phyloP scores from a whole-genome alignment of 2,329 filamentous ascomycete genomes.

The Aspergillus latus region DNA sequence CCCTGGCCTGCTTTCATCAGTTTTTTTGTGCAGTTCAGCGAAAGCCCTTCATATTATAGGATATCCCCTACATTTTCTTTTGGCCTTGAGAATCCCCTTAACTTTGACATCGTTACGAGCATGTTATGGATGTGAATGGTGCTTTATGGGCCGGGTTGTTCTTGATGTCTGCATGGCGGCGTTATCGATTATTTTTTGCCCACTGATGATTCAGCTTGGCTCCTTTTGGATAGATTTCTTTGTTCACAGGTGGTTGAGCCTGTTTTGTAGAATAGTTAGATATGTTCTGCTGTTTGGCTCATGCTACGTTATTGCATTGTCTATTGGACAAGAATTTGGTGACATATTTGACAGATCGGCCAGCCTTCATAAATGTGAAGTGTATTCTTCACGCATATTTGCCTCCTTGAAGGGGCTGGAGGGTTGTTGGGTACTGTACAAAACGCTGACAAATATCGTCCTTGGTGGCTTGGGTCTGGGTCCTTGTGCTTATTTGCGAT shows the following conservation, averaged over 20 bases:
- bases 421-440: neutral
- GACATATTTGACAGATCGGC: neutral
- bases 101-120: neutral
- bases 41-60: constrained; percentile 17
- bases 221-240: constrained; percentile 3
- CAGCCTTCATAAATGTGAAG: neutral
- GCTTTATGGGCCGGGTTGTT: neutral
- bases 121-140: neutral
- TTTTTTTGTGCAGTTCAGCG: constrained; percentile 12
- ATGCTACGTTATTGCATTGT: neutral
- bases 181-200: constrained; percentile 1
- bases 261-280: neutral
- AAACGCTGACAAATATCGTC: neutral
- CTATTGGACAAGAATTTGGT: neutral
- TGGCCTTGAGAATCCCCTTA: neutral
- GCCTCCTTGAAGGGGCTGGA: neutral
- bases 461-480: neutral
- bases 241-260: neutral
- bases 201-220: neutral
- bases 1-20: neutral
- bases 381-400: neutral
- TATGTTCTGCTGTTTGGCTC: neutral
- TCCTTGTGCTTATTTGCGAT: neutral
- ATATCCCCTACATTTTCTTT: constrained; percentile 14
- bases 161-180: constrained; percentile 7